Base-by-base conservation (phyloP, 75 land plant species). In the Pinus taeda region DNA sequence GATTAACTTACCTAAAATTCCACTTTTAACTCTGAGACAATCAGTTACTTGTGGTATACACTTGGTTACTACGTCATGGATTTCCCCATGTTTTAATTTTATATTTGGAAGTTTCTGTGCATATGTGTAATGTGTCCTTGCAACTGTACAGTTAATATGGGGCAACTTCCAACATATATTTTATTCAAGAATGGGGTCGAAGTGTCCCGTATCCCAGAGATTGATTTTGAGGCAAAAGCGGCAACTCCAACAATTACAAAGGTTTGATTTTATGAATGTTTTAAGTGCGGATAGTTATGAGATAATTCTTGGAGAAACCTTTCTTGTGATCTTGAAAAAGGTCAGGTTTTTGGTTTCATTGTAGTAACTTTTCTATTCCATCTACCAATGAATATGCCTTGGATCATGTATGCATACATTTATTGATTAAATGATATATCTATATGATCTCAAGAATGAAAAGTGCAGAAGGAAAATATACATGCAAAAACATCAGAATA, bases 121-220 rank as follows among this genome's bases (percentile, higher is more conserved):
- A 15, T 22, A 53, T 20, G 37, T 63, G 7, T 71, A 24, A 37
- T 21, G 6, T 42, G 3, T 30, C 49, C 42, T 39, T 65, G 69
- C 71, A 69, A 37, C 49, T 74, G 57, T 67, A 70, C 75, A 90
- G 91, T 79, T 57, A 76, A 76, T 63, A 77, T 82, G 79, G 79
- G 82, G 20, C 85, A 84, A 36, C 89, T 92, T 75, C 93, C 91
- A 60, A 83, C 85, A n/a, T 92, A 92, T 71, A 82, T 92, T 56
- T 76, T 92, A 78, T 92, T 89, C 82, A 82, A 92, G 24, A 79
- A 83, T 80, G 88, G 81, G 3, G 72, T 65, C 3, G 91, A 85
- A 78, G 76, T 87, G 74, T 39, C 81, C 49, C 91, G 93, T 20
- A 77, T 85, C 36, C 93, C 93, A 59, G 79, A 79, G 12, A 7